Base-by-base conservation (phyloP, 352 stramenopile genomes). In the Pythium apleroticum region DNA sequence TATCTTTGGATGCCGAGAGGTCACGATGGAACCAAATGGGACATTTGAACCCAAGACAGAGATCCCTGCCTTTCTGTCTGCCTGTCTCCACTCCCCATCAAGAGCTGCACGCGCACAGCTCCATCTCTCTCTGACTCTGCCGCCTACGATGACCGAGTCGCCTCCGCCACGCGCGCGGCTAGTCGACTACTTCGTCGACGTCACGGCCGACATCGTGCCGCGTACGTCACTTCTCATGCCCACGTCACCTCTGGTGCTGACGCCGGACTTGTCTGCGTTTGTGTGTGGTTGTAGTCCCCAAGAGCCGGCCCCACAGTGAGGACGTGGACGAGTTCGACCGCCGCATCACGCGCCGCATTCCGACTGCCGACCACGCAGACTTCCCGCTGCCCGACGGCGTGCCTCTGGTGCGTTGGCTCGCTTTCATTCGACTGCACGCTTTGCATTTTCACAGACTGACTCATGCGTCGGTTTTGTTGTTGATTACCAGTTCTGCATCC, bases 131-230 rank as follows among this genome's bases (percentile, higher is more conserved):
- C 19, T 37, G 31, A 11, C 50, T 25, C 17, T 45, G 15, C 33
- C 52, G 8, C 30, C 35, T 39, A 5, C 22, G 12, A 46, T 27
- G 17, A 27, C 3, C 43, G 57, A 37, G 33, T 45, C 30, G 3
- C 9, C 30, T 24, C 58, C 58, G 22, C 31, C 48, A 15, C 58
- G 63, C 52, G 41, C 57, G 58, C 79, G 81, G 50, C 78, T 93
- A 31, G 77, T 85, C 28, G 81, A 93, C 72, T 93, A 93, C 71
- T 89, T 90, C 62, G 72, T 93, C 31, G 81, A 91, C 59, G 81
- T 89, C 45, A 76, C 75, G 14, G 81, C 81, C 14, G 76, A 84
- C 48, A 68, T 74, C 33, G 22, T 65, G 35, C 19, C 48, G n/a
- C 53, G 69, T 75, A 56, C 56, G 68, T 63, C 19, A 19, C 10